Evolutionary conservation across 768 basidiomycete species (phyloP), one percentile per base, ranked within the genome.

Genomic region (Serendipita sp.): DNA sequence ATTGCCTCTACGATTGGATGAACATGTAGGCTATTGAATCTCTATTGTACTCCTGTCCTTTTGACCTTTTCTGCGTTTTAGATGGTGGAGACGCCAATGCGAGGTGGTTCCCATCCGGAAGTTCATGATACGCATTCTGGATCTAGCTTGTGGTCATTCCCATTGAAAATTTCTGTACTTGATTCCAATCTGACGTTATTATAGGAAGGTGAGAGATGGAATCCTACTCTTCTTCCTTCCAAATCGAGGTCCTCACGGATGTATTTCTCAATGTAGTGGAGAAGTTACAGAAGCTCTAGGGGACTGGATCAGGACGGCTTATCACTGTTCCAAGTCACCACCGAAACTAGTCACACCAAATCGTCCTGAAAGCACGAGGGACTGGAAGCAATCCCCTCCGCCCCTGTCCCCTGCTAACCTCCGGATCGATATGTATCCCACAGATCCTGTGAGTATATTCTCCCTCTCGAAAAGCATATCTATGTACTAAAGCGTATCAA

Each of bases 241-340:
- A n/a, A n/a, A n/a, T n/a, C n/a, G n/a, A n/a, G n/a, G n/a, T n/a
- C n/a, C n/a, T 9, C 3, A 2, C 33, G 7, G 31, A 56, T 16
- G 9, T 17, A 28, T 48, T 42, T 26, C 45, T 61, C n/a, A n/a
- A n/a, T 67, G 17, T 64, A 88, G 84, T 64, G 85, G 84, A 4
- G 85, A 87, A 71, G 83, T 76, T 0, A 85, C 84, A 3, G 63
- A 80, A 11, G 79, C 80, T 2, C 72, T 83, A 13, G 70, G 77
- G 44, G 82, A 85, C 66, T 88, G 85, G 85, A 81, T 79, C 75
- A 73, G 75, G 45, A 63, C 70, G 2, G 78, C 62, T 69, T 73
- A 58, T 65, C 63, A 69, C 61, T 63, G 56, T 62, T 62, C 66
- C 67, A 61, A 66, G 31, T 60, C 24, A 22, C 58, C 56, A 60